phyloP scores from a whole-genome alignment of 2,329 filamentous ascomycete genomes.

The Sporothrix globosa region DNA sequence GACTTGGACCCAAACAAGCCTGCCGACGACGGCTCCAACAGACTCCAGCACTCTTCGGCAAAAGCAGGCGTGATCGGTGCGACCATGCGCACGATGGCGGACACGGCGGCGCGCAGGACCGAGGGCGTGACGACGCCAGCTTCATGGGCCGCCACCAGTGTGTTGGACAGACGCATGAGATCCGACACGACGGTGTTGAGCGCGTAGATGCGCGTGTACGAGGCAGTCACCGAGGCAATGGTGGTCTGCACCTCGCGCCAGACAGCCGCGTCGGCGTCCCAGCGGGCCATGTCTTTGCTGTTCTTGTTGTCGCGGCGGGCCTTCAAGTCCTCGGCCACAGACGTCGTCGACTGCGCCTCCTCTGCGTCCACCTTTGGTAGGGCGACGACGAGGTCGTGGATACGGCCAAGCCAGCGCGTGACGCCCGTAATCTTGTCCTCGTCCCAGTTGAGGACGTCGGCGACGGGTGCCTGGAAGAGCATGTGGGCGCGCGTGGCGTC shows the following conservation, averaged over 20 bases:
- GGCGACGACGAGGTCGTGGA: slow-evolving; percentile 61
- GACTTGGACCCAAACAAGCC: slow-evolving; percentile 25
- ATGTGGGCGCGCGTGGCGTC: slow-evolving; percentile 86
- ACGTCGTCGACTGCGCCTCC: not conserved
- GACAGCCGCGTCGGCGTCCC: slow-evolving; percentile 55
- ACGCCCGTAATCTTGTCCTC: slow-evolving; percentile 79
- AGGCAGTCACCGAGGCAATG: slow-evolving; percentile 67
- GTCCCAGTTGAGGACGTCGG: slow-evolving; percentile 85
- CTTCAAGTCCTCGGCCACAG: slow-evolving; percentile 26
- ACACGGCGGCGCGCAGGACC: slow-evolving; percentile 55
- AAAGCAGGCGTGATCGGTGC: slow-evolving; percentile 81
- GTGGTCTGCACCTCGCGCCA: slow-evolving; percentile 70
- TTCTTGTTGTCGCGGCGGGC: slow-evolving; percentile 34
- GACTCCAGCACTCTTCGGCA: slow-evolving; percentile 77
- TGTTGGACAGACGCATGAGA: slow-evolving; percentile 79
- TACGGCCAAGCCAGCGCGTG: slow-evolving; percentile 74
- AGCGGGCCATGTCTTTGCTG: slow-evolving; percentile 43
- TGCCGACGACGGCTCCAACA: slow-evolving; percentile 49
- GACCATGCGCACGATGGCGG: slow-evolving; percentile 68
- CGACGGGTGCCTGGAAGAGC: slow-evolving; percentile 83
- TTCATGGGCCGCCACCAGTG: slow-evolving; percentile 53
- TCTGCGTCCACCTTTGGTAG: slow-evolving; percentile 31
- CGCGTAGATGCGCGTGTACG: slow-evolving; percentile 71
- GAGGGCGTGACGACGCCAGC: slow-evolving; percentile 45
- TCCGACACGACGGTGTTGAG: slow-evolving; percentile 85